Base-by-base conservation (phyloP, 805 yeast species). In the Barnettozyma wickerhamii region DNA sequence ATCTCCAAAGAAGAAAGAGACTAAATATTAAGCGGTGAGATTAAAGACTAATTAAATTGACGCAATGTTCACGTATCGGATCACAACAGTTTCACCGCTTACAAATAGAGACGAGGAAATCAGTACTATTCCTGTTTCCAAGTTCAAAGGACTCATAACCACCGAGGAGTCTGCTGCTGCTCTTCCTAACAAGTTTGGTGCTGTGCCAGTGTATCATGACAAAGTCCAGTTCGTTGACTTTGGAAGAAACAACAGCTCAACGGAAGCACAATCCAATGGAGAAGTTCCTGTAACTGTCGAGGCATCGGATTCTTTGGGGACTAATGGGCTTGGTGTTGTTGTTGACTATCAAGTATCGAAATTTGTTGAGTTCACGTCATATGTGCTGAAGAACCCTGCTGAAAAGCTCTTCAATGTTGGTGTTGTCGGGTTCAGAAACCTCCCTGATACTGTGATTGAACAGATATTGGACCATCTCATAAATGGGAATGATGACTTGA, bases 361-460 rank as follows among this genome's bases (percentile, higher is more conserved):
- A 6, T 45, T 33, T 32, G 31, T 59, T 6, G 62, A 56, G 2
- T 52, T 70, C 12, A 53, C 52, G 5, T 34, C 38, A 4, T 60
- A 71, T 27, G 42, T 38, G 4, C 72, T 74, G 0, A 37, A 42
- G 2, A 66, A 59, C 31, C 52, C 66, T 30, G 54, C 60, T 32
- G 60, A 67, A 27, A 73, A 72, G 41, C 40, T 68, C 6, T 48
- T 54, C 35, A 60, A 65, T 4, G 52, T 68, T 3, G 50, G 61
- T 5, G 45, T 71, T 10, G 51, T 56, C 19, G 63, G 63, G 30
- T 60, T 72, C 38, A 68, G 66, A 6, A 58, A 56, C 12, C 44
- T 69, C 5, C 49, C 54, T 24, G 51, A 51, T 30, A 41, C 44
- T 2, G 50, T 59, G 1, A 51, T 68, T 18, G 75, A 69, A 42